Base-by-base conservation (phyloP, 106 monocot species). In the Triglochin maritima region DNA sequence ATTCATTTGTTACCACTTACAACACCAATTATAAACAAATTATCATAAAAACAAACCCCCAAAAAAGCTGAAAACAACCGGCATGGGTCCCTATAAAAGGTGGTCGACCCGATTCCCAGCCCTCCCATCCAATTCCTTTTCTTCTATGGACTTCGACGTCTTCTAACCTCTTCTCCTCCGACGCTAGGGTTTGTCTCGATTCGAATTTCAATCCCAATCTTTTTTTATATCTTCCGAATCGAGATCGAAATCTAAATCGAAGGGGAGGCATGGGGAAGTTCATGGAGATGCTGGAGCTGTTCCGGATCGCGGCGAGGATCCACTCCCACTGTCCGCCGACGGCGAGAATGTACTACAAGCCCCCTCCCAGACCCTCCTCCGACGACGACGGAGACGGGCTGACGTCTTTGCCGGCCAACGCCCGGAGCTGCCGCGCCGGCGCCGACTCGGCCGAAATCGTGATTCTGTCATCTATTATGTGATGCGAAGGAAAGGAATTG, bases 301-400 rank as follows among this genome's bases (percentile, higher is more conserved):
- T 81, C 63, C 68, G 91, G 9, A 87, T 92, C 17, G 91, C 85
- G 16, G 87, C 82, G 71, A 71, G 91, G 43, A 87, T 92, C 82
- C 87, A 92, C 50, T 92, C 91, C 45, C 91, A 92, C 82, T 92
- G 91, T 76, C 91, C 91, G 15, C 91, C 87, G 72, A 92, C 91
- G n/a, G 91, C 91, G 29, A 72, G 91, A 14, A 69, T 92, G 78
- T 92, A 87, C 71, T 92, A 92, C 82, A 84, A 92, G 47, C 91
- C 91, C 0, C 91, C 91, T 6, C 17, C 53, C 49, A 68, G 41
- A 64, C 6, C 9, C 64, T 50, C 45, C 62, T 3, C 10, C 69
- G 43, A 41, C 56, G 75, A 4, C 0, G 6, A 13, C 50, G 54
- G 41, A 56, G n/a, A 2, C 49, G 49, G 9, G 29, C 46, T 49